Evolutionary conservation across 2,329 filamentous ascomycete species (phyloP).

Genomic region (Moelleriella libera): DNA sequence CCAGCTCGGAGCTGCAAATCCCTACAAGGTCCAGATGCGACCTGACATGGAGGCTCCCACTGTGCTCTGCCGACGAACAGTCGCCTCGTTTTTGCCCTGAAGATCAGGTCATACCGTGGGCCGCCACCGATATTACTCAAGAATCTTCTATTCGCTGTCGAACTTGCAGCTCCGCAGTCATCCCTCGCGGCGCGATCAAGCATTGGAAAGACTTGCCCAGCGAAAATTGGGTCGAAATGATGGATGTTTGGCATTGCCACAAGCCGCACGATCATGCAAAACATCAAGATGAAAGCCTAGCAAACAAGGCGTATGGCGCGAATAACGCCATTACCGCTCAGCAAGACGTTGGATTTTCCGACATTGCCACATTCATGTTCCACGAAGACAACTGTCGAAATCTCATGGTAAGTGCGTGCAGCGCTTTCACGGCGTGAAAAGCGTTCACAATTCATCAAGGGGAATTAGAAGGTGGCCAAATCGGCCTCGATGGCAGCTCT

Average conservation of each 20-base stretch:
- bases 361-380: slow-evolving; percentile 65
- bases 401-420: slow-evolving; percentile 19
- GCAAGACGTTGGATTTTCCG: slow-evolving; percentile 60
- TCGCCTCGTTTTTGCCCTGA: slow-evolving; percentile 15
- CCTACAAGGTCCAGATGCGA: slow-evolving; percentile 15
- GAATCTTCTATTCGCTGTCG: slow-evolving; percentile 28
- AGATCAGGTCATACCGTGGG: slow-evolving; percentile 38
- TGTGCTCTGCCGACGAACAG: slow-evolving; percentile 12
- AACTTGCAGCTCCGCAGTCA: slow-evolving; percentile 21
- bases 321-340: slow-evolving; percentile 57
- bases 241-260: slow-evolving; percentile 99
- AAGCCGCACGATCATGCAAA: slow-evolving; percentile 56
- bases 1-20: slow-evolving; percentile 21
- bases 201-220: slow-evolving; percentile 89
- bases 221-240: slow-evolving; percentile 99
- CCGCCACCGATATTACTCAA: slow-evolving; percentile 30
- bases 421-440: not conserved
- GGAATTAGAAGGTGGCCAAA: slow-evolving; percentile 49
- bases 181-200: slow-evolving; percentile 23
- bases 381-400: slow-evolving; percentile 47
- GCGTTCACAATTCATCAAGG: slow-evolving; percentile 7
- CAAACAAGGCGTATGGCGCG: slow-evolving; percentile 69
- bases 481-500: slow-evolving; percentile 26
- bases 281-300: slow-evolving; percentile 31
- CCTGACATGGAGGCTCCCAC: slow-evolving; percentile 41